Evolutionary conservation across 2,329 filamentous ascomycete species (phyloP), one percentile per base, ranked within the genome.

Genomic region (Apiospora koreana): DNA sequence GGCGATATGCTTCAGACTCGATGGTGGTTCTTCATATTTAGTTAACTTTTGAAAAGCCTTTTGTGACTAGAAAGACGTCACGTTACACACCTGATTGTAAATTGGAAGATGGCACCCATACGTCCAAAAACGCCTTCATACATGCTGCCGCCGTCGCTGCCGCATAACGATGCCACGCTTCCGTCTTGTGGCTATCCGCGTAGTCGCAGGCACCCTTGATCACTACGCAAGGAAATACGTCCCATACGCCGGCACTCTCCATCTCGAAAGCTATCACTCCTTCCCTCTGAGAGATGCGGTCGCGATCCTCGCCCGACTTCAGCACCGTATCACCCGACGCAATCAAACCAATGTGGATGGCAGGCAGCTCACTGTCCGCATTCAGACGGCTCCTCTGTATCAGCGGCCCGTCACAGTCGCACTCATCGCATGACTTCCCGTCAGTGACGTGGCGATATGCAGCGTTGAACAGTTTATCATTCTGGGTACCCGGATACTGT

Each of bases 271-370:
- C 79, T 18, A 81, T 76, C 2, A 80, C 69, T 1, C 66, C 65
- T 0, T 75, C 69, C 38, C 70, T 18, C 12, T 69, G 46, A 7
- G 81, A 77, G 23, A 83, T 74, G 0, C 31, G 18, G 68, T 85
- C 83, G 16, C 83, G 78, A 21, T 79, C 72, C 16, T 74, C 65
- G 1, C 78, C 80, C 16, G 79, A 80, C 58, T 81, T 83, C 71
- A 86, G 81, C 1, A 85, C 80, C 1, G 75, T 76, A 66, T 85
- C 79, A 18, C 78, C 81, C 0, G 81, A 83, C 4, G 77, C 83
- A 2, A 85, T 77, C 0, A 72, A 68, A 0, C 83, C 83, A 41
- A 84, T 74, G 65, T 82, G 80, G 0, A 84, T 70, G 0, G 14
- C 70, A 42, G 79, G 78, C n/a, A 31, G 45, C 23, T 42, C 50